Conservation (phyloP, 2,329 filamentous ascomycete species). For the Sporothrix brunneoviolacea region DNA sequence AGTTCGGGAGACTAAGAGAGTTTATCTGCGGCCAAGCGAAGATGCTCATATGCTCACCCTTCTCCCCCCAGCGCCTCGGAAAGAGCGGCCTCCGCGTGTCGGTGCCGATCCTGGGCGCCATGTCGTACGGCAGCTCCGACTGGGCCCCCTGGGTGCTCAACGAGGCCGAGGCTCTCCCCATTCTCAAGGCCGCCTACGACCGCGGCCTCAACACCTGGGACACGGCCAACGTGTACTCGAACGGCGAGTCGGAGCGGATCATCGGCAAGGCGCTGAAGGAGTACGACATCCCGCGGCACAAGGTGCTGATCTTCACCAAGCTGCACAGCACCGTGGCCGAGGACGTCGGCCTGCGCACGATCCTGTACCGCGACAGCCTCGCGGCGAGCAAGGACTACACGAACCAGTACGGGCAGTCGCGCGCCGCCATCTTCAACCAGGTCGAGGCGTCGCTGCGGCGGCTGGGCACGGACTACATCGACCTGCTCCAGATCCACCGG, state of each 20-base stretch:
- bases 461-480: slow-evolving; percentile 46
- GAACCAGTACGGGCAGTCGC: slow-evolving; percentile 39
- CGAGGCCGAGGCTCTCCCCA: slow-evolving; percentile 37
- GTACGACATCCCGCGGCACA: slow-evolving; percentile 48
- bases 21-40: no score
- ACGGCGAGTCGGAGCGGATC: slow-evolving; percentile 46
- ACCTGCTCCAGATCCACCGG: slow-evolving; percentile 54
- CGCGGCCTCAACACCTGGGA: slow-evolving; percentile 52
- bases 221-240: slow-evolving; percentile 49
- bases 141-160: slow-evolving; percentile 45
- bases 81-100: slow-evolving; percentile 50
- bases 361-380: slow-evolving; percentile 9
- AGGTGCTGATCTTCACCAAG: slow-evolving; percentile 54
- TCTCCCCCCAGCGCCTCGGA: slow-evolving; percentile 30
- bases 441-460: slow-evolving; percentile 52
- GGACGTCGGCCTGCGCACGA: slow-evolving; percentile 26
- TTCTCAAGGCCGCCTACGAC: slow-evolving; percentile 57
- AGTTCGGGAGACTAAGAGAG: no score
- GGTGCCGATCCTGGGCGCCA: slow-evolving; percentile 46
- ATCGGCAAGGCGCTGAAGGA: slow-evolving; percentile 53
- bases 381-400: slow-evolving; percentile 24
- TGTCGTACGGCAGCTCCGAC: slow-evolving; percentile 41
- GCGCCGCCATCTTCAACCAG: slow-evolving; percentile 58
- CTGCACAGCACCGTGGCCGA: slow-evolving; percentile 44
- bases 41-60: no score